phyloP scores from a whole-genome alignment of 2,329 filamentous ascomycete genomes.

The Ophiognomonia clavigignenti-juglandacearum region DNA sequence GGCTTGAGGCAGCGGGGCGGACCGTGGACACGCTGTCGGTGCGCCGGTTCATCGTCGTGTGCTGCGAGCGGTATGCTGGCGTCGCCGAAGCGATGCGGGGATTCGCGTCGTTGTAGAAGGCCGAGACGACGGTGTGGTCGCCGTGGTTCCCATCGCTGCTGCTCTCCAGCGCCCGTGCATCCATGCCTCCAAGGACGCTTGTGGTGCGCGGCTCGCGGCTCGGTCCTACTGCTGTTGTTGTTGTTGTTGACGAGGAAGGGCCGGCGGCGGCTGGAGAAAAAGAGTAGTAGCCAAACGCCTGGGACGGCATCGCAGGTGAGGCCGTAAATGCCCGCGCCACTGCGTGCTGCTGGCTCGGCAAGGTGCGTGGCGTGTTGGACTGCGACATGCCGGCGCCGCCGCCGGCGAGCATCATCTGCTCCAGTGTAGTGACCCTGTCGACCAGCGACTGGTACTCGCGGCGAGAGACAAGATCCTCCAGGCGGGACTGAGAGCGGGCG shows the following conservation, averaged over 20 bases:
- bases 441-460: constrained; percentile 10
- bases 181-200: background rate
- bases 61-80: constrained; percentile 1
- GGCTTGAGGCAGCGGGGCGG: constrained; percentile 2
- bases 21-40: constrained; percentile 6
- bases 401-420: constrained; percentile 11
- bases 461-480: background rate
- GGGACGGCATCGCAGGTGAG: constrained; percentile 3
- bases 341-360: constrained; percentile 3
- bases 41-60: background rate
- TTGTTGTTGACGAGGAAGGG: background rate
- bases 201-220: background rate
- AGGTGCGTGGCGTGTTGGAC: constrained; percentile 6
- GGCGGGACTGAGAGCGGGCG: background rate
- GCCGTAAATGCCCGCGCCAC: constrained; percentile 8
- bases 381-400: background rate
- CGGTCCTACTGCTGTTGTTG: too few species aligned
- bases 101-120: constrained; percentile 8
- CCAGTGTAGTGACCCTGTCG: constrained; percentile 10
- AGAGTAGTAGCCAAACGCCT: constrained; percentile 8
- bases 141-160: too few species aligned
- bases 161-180: background rate
- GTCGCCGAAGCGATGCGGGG: too few species aligned
- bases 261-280: constrained; percentile 1
- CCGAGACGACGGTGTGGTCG: background rate